Evolutionary conservation across 805 yeast genomes (phyloP).

Genomic region (Pichia rugopelliculosa): DNA sequence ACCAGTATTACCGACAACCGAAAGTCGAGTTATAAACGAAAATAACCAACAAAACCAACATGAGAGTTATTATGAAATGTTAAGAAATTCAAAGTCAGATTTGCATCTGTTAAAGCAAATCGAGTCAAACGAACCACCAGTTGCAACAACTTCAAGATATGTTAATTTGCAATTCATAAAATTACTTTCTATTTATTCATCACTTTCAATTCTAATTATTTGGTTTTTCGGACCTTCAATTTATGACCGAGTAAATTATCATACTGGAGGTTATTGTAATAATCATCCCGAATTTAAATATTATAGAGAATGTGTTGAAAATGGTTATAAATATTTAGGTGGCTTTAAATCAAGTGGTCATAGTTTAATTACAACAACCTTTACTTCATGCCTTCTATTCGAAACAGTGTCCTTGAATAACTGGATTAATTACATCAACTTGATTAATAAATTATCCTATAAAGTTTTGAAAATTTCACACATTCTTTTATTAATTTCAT

Average conservation of each 20-base stretch:
- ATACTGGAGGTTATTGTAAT: slow-evolving; percentile 35
- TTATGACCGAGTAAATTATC: slow-evolving; percentile 27
- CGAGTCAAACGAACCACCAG: not conserved
- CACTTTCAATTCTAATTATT: slow-evolving; percentile 20
- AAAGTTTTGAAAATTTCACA: not conserved
- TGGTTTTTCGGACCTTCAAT: slow-evolving; percentile 31
- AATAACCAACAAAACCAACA: not conserved
- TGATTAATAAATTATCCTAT: not conserved
- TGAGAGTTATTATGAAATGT: not conserved
- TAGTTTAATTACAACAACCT: slow-evolving; percentile 29
- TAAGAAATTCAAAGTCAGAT: slow-evolving; percentile 3
- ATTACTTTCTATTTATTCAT: slow-evolving; percentile 14
- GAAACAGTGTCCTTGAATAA: slow-evolving; percentile 14
- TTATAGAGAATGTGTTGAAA: slow-evolving; percentile 17
- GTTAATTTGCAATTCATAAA: slow-evolving; percentile 16
- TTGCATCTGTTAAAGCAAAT: not conserved
- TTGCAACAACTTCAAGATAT: not conserved
- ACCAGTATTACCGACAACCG: slow-evolving; percentile 14
- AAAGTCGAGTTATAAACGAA: slow-evolving; percentile 5
- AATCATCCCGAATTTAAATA: slow-evolving; percentile 14
- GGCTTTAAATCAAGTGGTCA: slow-evolving; percentile 41
- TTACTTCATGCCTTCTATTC: slow-evolving; percentile 23
- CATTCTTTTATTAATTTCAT: not conserved
- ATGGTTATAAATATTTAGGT: slow-evolving; percentile 29
- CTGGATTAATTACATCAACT: slow-evolving; percentile 5